Evolutionary conservation across 805 yeast species (phyloP).

Genomic region (Torulaspora delbrueckii): DNA sequence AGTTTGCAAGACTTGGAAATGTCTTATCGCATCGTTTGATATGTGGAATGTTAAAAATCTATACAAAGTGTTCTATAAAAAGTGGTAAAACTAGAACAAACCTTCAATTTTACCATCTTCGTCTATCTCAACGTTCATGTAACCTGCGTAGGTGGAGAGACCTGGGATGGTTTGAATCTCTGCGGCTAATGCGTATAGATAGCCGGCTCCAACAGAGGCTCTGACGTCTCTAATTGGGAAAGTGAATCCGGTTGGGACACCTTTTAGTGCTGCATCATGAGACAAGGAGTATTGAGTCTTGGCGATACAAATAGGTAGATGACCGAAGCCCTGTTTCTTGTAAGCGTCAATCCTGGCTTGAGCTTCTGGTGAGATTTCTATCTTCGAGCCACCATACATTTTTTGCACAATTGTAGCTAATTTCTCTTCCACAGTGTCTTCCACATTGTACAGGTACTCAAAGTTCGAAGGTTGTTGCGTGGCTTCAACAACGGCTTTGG

Average conservation of each 20-base stretch:
- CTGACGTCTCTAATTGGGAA: conserved; percentile 93
- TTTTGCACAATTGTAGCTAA: conserved; percentile 70
- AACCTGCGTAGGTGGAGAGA: conserved; percentile 91
- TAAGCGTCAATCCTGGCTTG: conserved; percentile 73
- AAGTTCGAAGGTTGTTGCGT: conserved; percentile 47
- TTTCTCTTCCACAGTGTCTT: conserved; percentile 73
- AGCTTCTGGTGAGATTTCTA: conserved; percentile 81
- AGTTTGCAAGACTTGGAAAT: not conserved
- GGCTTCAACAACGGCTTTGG: conserved; percentile 76
- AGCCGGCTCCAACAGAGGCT: conserved; percentile 95
- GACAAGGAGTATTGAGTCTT: conserved; percentile 96
- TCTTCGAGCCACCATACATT: conserved; percentile 89
- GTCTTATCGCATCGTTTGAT: not conserved
- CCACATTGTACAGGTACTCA: conserved; percentile 63
- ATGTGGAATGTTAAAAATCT: not conserved
- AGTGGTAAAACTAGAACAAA: conserved; percentile 48
- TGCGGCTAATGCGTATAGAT: conserved; percentile 92
- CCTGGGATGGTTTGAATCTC: conserved; percentile 98
- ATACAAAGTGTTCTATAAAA: not conserved
- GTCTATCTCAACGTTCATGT: conserved; percentile 93
- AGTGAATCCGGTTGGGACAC: conserved; percentile 90
- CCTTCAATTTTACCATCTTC: conserved; percentile 91
- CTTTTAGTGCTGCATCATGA: conserved; percentile 88
- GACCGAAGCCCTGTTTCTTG: conserved; percentile 81
- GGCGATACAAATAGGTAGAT: conserved; percentile 93